Base-by-base conservation (phyloP, 352 stramenopile species). In the Pythium sp. region DNA sequence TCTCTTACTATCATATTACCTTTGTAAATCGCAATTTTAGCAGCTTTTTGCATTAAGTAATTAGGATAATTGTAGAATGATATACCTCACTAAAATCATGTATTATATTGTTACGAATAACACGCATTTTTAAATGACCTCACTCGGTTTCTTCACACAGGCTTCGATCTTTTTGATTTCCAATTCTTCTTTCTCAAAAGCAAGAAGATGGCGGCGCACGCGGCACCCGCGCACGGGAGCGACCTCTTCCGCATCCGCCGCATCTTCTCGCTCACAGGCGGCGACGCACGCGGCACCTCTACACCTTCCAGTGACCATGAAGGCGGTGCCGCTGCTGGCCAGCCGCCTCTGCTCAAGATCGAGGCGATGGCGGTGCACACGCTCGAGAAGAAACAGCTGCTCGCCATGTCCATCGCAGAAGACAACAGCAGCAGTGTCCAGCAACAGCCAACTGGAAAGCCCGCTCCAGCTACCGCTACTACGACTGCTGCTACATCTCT, bases 231-330 rank as follows among this genome's bases (percentile, higher is more conserved):
- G 41, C 71, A 81, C 30, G 79, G 77, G n/a, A 84, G 76, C 71
- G 84, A 79, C 57, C 74, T 94, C 67, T 94, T 94, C 76, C 75
- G 82, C 73, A 91, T 94, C 72, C 84, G 72, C 20, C 85, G 85
- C 68, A 85, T 90, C 57, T 87, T 93, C 62, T 67, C 70, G 24
- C 65, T 82, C 18, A 63, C 59, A 2, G 26, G 49, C 2, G 55
- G 20, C 15, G 47, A 58, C 9, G 43, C 24, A 2, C 6, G 6
- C 5, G 24, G 24, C 18, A n/a, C 0, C 34, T 15, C 53, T 12
- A 4, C 47, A 5, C 9, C 28, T 36, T 18, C 26, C 9, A 49
- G 62, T 18, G 8, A 24, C 22, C 60, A n/a, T 18, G 12, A 34
- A 6, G n/a, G 26, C 18, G 12, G n/a, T 18, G 26, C 41, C 3